Evolutionary conservation across 2,329 filamentous ascomycete species (phyloP).

Genomic region (Colletotrichum tamarilloi): DNA sequence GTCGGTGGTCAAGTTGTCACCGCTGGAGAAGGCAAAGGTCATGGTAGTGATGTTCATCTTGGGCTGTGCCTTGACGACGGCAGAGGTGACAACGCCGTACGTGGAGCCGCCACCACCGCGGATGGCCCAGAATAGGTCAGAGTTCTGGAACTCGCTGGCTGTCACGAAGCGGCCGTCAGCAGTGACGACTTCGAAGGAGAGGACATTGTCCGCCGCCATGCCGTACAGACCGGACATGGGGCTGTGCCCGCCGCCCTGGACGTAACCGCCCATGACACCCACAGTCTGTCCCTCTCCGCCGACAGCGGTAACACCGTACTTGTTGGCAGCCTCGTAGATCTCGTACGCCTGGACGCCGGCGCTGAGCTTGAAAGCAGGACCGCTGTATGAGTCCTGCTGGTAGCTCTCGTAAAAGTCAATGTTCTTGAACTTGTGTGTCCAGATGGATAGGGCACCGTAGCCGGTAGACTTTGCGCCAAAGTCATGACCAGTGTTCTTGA

Average conservation of each 20-base stretch:
- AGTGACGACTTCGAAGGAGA: conserved; percentile 69
- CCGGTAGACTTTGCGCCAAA: conserved; percentile 58
- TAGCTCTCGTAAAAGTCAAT: conserved; percentile 36
- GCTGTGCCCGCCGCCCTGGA: conserved; percentile 71
- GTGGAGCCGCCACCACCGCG: conserved; percentile 59
- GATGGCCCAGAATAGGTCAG: conserved; percentile 74
- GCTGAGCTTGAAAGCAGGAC: conserved; percentile 43
- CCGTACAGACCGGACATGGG: conserved; percentile 64
- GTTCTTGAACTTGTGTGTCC: conserved; percentile 63
- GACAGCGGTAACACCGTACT: conserved; percentile 60
- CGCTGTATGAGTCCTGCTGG: conserved; percentile 23
- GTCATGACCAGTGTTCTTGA: conserved; percentile 57
- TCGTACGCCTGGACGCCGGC: conserved; percentile 65
- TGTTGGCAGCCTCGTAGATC: conserved; percentile 57
- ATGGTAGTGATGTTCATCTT: conserved; percentile 55
- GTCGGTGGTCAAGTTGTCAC: conserved; percentile 37
- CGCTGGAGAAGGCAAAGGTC: conserved; percentile 51
- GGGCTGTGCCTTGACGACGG: conserved; percentile 63
- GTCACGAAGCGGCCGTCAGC: conserved; percentile 60
- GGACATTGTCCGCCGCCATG: conserved; percentile 69
- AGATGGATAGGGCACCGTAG: conserved; percentile 64
- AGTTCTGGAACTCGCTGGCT: conserved; percentile 63
- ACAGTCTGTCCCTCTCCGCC: conserved; percentile 67
- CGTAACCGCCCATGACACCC: conserved; percentile 69
- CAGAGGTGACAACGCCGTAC: conserved; percentile 63